These are phyloP conservation scores for Aspergillus sp. DNA, from an alignment of 2,329 filamentous ascomycete species.

Conservation along the genomic window DNA sequence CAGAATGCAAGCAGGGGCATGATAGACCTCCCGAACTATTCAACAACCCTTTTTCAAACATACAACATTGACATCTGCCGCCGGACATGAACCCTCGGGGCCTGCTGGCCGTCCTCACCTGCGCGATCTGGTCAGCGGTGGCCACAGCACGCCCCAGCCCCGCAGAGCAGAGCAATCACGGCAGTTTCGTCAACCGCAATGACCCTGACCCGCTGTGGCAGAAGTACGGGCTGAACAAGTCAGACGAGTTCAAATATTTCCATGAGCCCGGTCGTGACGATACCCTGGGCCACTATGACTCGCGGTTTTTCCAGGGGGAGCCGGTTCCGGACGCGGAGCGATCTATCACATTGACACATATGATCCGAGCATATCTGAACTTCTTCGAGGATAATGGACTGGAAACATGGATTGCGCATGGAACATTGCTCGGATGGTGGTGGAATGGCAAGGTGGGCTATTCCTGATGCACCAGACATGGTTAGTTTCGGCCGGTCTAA, in stretches of 20 bases:
- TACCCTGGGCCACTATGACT: slow-evolving; percentile 72
- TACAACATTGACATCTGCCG: background rate
- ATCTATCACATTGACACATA: slow-evolving; percentile 65
- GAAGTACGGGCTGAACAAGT: slow-evolving; percentile 31
- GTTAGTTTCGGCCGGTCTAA: background rate
- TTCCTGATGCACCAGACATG: background rate
- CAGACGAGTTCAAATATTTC: slow-evolving; percentile 61
- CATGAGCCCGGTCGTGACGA: slow-evolving; percentile 63
- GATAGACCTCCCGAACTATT: slow-evolving; percentile 1
- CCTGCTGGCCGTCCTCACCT: slow-evolving; percentile 18
- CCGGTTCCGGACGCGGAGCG: slow-evolving; percentile 67
- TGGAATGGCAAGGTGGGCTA: slow-evolving; percentile 69
- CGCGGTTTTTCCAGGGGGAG: slow-evolving; percentile 64
- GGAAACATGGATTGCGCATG: slow-evolving; percentile 86
- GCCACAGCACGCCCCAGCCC: slow-evolving; percentile 21
- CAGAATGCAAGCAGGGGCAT: slow-evolving; percentile 23
- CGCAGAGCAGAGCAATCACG: slow-evolving; percentile 11
- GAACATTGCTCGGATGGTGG: slow-evolving; percentile 84
- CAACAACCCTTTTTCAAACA: background rate
- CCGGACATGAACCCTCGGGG: slow-evolving; percentile 26
- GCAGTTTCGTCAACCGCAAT: slow-evolving; percentile 16
- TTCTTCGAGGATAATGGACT: slow-evolving; percentile 65
- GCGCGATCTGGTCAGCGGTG: slow-evolving; percentile 24
- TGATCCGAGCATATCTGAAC: slow-evolving; percentile 73
- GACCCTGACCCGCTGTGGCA: slow-evolving; percentile 22